These are phyloP conservation scores for Conoideocrella luteorostrata DNA, from an alignment of 2,329 filamentous ascomycete species.

Conservation along the genomic window DNA sequence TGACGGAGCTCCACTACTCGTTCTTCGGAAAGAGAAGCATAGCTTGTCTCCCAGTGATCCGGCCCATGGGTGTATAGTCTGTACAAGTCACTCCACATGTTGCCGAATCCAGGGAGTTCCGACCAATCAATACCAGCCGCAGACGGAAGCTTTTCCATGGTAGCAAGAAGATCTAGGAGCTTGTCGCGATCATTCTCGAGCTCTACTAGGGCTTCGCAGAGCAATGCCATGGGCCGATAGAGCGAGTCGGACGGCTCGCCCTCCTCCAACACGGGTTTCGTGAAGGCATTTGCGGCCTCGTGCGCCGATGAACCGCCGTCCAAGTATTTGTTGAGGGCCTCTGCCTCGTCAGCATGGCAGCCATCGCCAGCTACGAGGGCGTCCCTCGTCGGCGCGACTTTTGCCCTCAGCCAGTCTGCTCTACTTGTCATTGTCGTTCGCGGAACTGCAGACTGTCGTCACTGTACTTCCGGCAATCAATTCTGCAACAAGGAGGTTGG, in stretches of 20 bases:
- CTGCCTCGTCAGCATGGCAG: not conserved
- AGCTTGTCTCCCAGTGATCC: not conserved
- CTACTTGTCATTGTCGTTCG: not conserved
- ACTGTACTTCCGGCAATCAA: too few species aligned
- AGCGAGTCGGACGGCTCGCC: not conserved
- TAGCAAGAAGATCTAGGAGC: not conserved
- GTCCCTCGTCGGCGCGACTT: not conserved
- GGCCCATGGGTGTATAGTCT: not conserved
- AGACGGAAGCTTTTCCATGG: not conserved
- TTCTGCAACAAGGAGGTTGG: too few species aligned
- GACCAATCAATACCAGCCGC: not conserved
- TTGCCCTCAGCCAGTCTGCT: not conserved
- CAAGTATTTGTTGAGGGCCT: not conserved
- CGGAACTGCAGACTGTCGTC: too few species aligned
- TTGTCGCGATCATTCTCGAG: not conserved
- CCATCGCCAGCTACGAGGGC: not conserved
- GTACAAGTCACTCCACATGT: conserved; percentile 1
- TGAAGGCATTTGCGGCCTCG: not conserved
- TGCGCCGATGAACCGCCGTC: not conserved
- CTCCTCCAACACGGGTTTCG: not conserved
- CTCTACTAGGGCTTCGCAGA: not conserved
- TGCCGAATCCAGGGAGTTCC: not conserved
- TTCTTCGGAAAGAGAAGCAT: not conserved
- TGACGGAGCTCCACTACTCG: not conserved
- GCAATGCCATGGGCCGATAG: not conserved